Conservation (phyloP, 208 protist genomes). For the Crithidia sp. region DNA sequence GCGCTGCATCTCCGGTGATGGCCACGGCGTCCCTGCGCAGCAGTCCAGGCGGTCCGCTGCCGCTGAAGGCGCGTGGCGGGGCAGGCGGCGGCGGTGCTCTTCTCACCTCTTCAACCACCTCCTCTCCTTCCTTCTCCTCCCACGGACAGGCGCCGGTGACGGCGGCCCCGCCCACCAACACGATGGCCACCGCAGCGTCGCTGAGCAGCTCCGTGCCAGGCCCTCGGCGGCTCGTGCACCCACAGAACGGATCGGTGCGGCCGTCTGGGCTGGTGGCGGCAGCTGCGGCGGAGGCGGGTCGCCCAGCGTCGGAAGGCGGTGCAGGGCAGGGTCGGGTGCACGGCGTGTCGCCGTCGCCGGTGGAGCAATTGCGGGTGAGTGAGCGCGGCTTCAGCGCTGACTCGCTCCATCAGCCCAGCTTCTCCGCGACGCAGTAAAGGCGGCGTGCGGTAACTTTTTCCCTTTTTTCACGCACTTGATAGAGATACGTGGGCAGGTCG, state of each 20-base stretch:
- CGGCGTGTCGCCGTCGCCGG: background rate
- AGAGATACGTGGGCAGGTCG: too few species aligned
- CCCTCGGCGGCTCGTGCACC: background rate
- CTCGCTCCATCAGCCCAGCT: background rate
- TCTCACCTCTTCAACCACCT: background rate
- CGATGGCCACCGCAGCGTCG: background rate
- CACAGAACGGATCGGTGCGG: background rate
- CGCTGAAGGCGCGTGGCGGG: background rate
- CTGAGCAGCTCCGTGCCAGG: background rate
- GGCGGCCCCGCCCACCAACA: background rate
- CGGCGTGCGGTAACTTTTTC: background rate
- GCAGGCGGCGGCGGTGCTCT: too few species aligned
- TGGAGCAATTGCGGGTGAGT: slow-evolving; percentile 25
- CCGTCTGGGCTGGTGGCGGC: background rate
- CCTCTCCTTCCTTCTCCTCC: background rate
- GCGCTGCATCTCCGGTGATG: slow-evolving; percentile 1
- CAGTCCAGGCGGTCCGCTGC: background rate
- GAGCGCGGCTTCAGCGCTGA: slow-evolving; percentile 10
- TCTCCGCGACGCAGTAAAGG: slow-evolving; percentile 8
- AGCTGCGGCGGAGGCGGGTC: background rate
- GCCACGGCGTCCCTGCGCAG: background rate
- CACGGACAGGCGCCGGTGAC: background rate
- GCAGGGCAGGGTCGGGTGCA: background rate
- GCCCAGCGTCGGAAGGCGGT: background rate
- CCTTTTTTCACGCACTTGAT: background rate